A percentile compares a stretch with the other conserved stretches of the same genome.
Evolutionary conservation across 305 asterid genomes (phyloP).

Genomic region (Solanum hybrid): DNA sequence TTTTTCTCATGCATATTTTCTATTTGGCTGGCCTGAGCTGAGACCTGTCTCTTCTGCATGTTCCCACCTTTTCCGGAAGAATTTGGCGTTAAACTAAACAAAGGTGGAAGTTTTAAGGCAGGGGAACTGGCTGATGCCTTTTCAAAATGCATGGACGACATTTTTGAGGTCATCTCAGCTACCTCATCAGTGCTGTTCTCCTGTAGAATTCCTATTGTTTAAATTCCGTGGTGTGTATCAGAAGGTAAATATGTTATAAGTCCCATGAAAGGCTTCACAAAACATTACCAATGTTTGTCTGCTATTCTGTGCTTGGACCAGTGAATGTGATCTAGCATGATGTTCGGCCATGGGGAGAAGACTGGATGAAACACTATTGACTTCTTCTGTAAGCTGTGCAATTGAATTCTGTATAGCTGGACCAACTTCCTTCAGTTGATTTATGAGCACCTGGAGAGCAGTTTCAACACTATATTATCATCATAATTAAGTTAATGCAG

Average conservation of each 20-base stretch:
- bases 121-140: slow-evolving; percentile 68
- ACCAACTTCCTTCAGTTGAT: slow-evolving; percentile 92
- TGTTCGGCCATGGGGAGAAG: slow-evolving; percentile 48
- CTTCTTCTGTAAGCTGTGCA: slow-evolving; percentile 78
- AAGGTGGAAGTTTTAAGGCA: slow-evolving; percentile 85
- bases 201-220: slow-evolving; percentile 24
- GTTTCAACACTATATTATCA: slow-evolving; percentile 2
- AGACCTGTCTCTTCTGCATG: slow-evolving; percentile 53
- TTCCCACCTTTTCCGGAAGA: slow-evolving; percentile 74
- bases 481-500: neutral
- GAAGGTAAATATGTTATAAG: slow-evolving; percentile 1
- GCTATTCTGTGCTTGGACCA: slow-evolving; percentile 59
- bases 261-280: neutral
- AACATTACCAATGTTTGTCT: slow-evolving; percentile 49
- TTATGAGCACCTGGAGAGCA: slow-evolving; percentile 72
- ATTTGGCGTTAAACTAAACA: slow-evolving; percentile 81
- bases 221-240: neutral
- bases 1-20: slow-evolving; percentile 48
- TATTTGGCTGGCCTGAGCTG: slow-evolving; percentile 43
- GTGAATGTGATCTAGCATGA: slow-evolving; percentile 51
- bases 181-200: slow-evolving; percentile 63
- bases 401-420: slow-evolving; percentile 88
- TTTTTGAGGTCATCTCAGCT: slow-evolving; percentile 60
- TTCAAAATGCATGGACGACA: slow-evolving; percentile 71
- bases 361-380: slow-evolving; percentile 59